Conservation (phyloP, 2,329 filamentous ascomycete species). For the Fusarium odoratissimum region DNA sequence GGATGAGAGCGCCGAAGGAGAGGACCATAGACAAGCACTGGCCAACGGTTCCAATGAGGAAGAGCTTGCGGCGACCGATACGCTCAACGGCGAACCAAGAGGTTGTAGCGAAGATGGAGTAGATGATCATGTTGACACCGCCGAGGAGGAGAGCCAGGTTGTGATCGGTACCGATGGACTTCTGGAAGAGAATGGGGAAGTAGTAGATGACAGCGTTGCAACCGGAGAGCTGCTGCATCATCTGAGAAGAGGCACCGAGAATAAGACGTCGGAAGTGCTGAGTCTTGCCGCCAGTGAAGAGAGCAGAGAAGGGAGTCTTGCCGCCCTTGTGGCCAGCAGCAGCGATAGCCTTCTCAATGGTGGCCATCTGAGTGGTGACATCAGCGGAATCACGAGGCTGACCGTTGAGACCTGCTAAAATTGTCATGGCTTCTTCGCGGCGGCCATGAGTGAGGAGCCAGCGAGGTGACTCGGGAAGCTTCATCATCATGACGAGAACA, state of each 20-base stretch:
- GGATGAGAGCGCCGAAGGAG: slow-evolving; percentile 73
- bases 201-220: slow-evolving; percentile 72
- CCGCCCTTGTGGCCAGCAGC: slow-evolving; percentile 60
- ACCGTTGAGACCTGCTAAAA: slow-evolving; percentile 47
- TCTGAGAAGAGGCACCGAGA: slow-evolving; percentile 67
- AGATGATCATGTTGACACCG: slow-evolving; percentile 64
- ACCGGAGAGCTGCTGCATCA: slow-evolving; percentile 72
- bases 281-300: slow-evolving; percentile 71
- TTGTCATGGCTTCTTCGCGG: slow-evolving; percentile 53
- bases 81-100: slow-evolving; percentile 66
- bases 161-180: slow-evolving; percentile 45
- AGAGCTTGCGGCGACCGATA: slow-evolving; percentile 59
- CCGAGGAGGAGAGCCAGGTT: slow-evolving; percentile 63
- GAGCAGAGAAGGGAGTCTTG: slow-evolving; percentile 62
- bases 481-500: slow-evolving; percentile 55
- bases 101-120: slow-evolving; percentile 65
- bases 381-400: slow-evolving; percentile 62
- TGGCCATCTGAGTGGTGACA: slow-evolving; percentile 67
- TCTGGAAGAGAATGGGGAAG: slow-evolving; percentile 66
- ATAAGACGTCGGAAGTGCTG: slow-evolving; percentile 74
- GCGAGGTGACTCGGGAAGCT: slow-evolving; percentile 60
- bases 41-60: slow-evolving; percentile 57
- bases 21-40: slow-evolving; percentile 69
- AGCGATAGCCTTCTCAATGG: slow-evolving; percentile 62
- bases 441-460: slow-evolving; percentile 60